Evolutionary conservation across 1,139 yeast genomes (phyloP), one percentile per base, ranked within the genome.

Genomic region (Saccharomyces hybrid): DNA sequence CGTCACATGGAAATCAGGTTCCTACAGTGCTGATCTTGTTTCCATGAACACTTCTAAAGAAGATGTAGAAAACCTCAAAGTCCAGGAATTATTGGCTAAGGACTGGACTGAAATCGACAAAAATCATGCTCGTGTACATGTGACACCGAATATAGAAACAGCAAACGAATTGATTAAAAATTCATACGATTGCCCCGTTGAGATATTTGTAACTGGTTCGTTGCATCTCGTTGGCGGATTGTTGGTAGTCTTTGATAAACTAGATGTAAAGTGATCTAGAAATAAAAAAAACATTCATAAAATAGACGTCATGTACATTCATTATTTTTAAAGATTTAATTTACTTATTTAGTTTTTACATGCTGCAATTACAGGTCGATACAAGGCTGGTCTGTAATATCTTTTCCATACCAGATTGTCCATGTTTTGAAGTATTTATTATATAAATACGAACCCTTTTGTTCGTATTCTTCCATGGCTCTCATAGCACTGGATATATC

Each of bases 201-300:
- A 90, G 60, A 95, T 90, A 1, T 85, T 90, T 72, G 97, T 90
- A 0, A 88, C 96, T 58, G 99, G 99, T 1, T 91, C 98, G 25
- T 75, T 95, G 58, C 97, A 91, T 70, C 75, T 95, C 54, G 96
- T 93, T 9, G 99, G 99, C 19, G 99, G 99, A 0, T 80, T 93
- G 56, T 74, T 93, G 51, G 93, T 90, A 2, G 97, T 91, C 5
- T 75, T 88, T 52, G 96, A 88, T 60, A 72, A 68, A 5, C 58
- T 60, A 32, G 28, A 14, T 13, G 46, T 3, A 14, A 46, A 47
- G 14, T 31, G 19, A 34, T 16, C 6, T 19, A 16, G 19, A 19
- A 19, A 3, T 3, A 19, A 19, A 34, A 34, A 14, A 14, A 34
- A 6, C 42, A 34, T 34, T 5, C 49, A 13, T 41, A 19, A 19